A percentile compares a stretch with the other conserved stretches of the same genome.
phyloP scores from a whole-genome alignment of 768 basidiomycete species.

The Pisolithus marmoratus region DNA sequence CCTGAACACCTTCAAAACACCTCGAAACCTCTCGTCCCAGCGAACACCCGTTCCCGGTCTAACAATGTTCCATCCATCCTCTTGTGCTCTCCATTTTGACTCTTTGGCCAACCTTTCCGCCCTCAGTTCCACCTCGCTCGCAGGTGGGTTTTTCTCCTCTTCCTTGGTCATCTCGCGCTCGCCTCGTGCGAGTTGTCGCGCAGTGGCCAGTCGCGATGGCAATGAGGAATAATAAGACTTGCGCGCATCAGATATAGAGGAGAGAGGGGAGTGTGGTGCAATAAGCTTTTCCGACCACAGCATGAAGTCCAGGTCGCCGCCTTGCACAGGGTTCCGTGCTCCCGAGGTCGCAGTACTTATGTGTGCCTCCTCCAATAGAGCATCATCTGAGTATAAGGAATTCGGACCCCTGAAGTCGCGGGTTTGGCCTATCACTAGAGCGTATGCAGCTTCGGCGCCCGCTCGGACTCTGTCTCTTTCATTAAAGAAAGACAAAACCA shows the following conservation, averaged over 20 bases:
- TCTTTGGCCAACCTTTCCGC: conserved; percentile 90
- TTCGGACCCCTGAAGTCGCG: conserved; percentile 50
- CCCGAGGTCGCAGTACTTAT: neutral
- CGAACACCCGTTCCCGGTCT: conserved; percentile 53
- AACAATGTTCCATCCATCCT: conserved; percentile 75
- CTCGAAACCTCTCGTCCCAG: conserved; percentile 75
- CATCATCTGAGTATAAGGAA: conserved; percentile 8
- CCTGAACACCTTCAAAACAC: conserved; percentile 55
- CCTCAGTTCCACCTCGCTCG: conserved; percentile 83
- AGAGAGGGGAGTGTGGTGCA: conserved; percentile 55
- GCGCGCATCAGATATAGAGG: conserved; percentile 62
- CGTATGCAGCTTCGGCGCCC: conserved; percentile 80
- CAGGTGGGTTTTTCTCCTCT: conserved; percentile 71
- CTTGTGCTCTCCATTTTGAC: conserved; percentile 73
- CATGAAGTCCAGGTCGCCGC: conserved; percentile 74
- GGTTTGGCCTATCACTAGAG: conserved; percentile 55
- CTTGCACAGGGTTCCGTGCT: conserved; percentile 11
- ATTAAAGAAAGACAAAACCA: conserved; percentile 93
- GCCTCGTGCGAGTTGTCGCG: conserved; percentile 70
- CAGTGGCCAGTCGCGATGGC: conserved; percentile 56
- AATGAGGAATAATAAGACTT: conserved; percentile 73
- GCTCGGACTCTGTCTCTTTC: conserved; percentile 71
- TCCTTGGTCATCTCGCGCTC: conserved; percentile 82
- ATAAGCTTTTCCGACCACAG: conserved; percentile 60
- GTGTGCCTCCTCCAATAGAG: conserved; percentile 18